Evolutionary conservation across 2,329 filamentous ascomycete genomes (phyloP).

Genomic region (Colletotrichum karsti): DNA sequence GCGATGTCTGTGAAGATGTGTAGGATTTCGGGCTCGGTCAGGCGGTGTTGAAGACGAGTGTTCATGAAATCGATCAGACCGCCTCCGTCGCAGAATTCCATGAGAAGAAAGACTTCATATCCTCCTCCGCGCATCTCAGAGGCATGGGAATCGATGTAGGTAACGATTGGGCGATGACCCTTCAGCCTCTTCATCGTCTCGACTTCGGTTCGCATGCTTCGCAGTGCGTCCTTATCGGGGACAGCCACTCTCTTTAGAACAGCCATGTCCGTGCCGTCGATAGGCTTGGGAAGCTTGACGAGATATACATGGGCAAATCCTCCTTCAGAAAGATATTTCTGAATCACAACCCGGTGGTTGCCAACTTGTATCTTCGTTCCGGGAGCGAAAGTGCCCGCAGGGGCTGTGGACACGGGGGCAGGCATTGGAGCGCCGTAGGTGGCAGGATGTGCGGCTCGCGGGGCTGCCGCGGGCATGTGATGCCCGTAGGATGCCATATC

Average conservation of each 20-base stretch:
- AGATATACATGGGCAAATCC: constrained; percentile 99
- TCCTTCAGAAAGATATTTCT: constrained; percentile 97
- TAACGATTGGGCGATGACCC: constrained; percentile 95
- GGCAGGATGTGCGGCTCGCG: constrained; percentile 42
- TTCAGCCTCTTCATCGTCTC: constrained; percentile 99
- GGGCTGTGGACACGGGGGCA: constrained; percentile 51
- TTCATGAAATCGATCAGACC: constrained; percentile 99
- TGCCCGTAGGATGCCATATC: constrained; percentile 29
- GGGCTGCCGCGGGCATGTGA: constrained; percentile 25
- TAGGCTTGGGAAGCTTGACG: constrained; percentile 81
- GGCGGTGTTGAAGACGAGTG: constrained; percentile 91
- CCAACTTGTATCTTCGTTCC: constrained; percentile 98
- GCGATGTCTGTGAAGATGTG: constrained; percentile 97
- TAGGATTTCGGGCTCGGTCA: constrained; percentile 97
- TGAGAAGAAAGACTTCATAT: constrained; percentile 97
- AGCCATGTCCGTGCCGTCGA: constrained; percentile 81
- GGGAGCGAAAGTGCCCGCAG: constrained; percentile 88
- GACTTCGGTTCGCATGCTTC: constrained; percentile 97
- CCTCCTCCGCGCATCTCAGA: constrained; percentile 92
- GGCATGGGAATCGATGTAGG: constrained; percentile 97
- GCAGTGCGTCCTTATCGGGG: constrained; percentile 92
- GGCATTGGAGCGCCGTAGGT: constrained; percentile 53
- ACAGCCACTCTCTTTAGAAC: constrained; percentile 96
- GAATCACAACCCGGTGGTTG: constrained; percentile 89
- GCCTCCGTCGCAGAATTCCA: constrained; percentile 96